These are phyloP conservation scores for Glebionis coronaria DNA, from an alignment of 129 eudicot genomes.

Conservation along the genomic window DNA sequence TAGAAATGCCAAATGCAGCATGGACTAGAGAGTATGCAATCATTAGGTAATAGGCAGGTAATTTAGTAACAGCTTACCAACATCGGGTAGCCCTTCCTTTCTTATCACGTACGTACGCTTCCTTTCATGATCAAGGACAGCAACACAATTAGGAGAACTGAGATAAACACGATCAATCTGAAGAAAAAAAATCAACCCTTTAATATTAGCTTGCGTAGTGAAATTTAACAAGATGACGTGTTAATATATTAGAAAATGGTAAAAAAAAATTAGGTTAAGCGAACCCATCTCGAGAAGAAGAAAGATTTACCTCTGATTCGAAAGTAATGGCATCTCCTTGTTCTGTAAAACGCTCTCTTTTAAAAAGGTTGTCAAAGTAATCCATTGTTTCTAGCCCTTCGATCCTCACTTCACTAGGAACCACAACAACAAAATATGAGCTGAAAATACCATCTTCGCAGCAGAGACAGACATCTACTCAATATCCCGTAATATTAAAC, in stretches of 20 bases:
- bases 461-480: background rate
- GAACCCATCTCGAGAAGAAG: background rate
- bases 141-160: conserved; percentile 65
- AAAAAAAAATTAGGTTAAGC: background rate
- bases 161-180: conserved; percentile 93
- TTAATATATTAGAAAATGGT: background rate
- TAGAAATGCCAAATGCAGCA: conserved; percentile 1
- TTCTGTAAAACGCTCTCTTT: conserved; percentile 78
- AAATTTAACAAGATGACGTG: background rate
- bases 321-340: conserved; percentile 96
- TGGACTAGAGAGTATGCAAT: background rate
- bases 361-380: conserved; percentile 75
- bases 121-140: conserved; percentile 89
- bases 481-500: background rate
- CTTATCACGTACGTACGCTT: conserved; percentile 73
- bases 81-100: conserved; percentile 90
- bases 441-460: background rate
- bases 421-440: background rate
- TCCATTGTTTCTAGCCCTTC: conserved; percentile 95
- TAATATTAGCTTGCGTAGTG: background rate
- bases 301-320: conserved; percentile 72
- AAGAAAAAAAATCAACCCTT: conserved; percentile 13
- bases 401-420: conserved; percentile 83
- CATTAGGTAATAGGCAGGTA: background rate
- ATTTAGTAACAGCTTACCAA: conserved; percentile 45